phyloP scores from a whole-genome alignment of 257 asterid genomes.

The Dorcoceras hygrometricum region DNA sequence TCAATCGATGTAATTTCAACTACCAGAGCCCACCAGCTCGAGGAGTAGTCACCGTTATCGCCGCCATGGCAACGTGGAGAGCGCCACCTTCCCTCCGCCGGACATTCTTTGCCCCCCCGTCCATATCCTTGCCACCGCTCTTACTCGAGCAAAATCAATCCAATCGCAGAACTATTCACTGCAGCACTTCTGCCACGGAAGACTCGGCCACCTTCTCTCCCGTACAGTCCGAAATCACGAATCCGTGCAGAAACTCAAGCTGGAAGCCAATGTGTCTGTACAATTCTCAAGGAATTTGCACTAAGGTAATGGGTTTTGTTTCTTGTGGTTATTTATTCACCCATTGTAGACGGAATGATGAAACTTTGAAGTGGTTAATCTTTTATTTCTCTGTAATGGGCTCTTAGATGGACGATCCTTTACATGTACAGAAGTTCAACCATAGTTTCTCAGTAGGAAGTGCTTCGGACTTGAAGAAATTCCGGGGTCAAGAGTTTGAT shows the following conservation, averaged over 20 bases:
- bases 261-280: slow-evolving; percentile 94
- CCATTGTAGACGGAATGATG: slow-evolving; percentile 1
- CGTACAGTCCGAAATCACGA: slow-evolving; percentile 27
- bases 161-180: slow-evolving; percentile 23
- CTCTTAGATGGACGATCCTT: slow-evolving; percentile 68
- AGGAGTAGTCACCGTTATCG: too few relatives aligned
- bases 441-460: slow-evolving; percentile 55
- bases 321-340: too few relatives aligned
- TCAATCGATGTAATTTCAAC: too few relatives aligned
- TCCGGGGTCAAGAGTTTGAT: slow-evolving; percentile 59
- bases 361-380: not conserved
- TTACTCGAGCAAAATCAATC: slow-evolving; percentile 13
- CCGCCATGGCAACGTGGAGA: slow-evolving; percentile 37
- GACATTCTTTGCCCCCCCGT: slow-evolving; percentile 19
- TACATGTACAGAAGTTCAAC: slow-evolving; percentile 60
- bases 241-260: slow-evolving; percentile 24
- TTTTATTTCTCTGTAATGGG: slow-evolving; percentile 14
- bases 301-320: slow-evolving; percentile 49
- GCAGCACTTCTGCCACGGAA: slow-evolving; percentile 36
- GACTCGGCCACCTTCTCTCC: slow-evolving; percentile 37
- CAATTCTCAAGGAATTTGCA: slow-evolving; percentile 77
- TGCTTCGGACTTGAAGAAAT: slow-evolving; percentile 27
- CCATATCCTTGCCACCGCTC: slow-evolving; percentile 22
- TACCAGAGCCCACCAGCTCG: too few relatives aligned
- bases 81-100: slow-evolving; percentile 42